Conservation (phyloP, 352 stramenopile genomes). For the Phytophthora quininea region DNA sequence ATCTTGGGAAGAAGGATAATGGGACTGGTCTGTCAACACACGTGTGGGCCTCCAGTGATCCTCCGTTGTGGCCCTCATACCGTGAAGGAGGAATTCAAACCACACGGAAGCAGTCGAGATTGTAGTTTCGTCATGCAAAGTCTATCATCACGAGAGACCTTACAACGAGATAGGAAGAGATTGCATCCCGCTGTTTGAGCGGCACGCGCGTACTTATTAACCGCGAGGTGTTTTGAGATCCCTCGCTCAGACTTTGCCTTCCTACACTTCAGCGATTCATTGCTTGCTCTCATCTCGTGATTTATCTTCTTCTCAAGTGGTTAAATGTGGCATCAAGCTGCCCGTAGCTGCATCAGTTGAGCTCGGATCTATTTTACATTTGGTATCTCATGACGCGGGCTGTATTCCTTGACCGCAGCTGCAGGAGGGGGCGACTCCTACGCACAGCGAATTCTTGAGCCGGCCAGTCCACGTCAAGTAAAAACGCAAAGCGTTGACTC, state of each 20-base stretch:
- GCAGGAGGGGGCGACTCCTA: background rate
- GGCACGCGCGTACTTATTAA: background rate
- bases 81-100: background rate
- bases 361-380: background rate
- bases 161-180: background rate
- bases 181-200: background rate
- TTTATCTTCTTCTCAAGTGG: background rate
- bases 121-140: background rate
- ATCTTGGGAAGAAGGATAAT: conserved; percentile 1
- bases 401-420: background rate
- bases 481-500: background rate
- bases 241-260: too few relatives aligned
- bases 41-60: background rate
- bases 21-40: background rate
- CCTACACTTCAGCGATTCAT: background rate
- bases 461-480: background rate
- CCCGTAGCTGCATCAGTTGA: too few relatives aligned
- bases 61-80: too few relatives aligned
- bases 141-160: background rate
- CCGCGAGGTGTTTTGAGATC: background rate
- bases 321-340: too few relatives aligned
- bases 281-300: background rate
- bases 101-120: background rate
- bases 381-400: background rate
- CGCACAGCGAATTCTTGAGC: background rate